Base-by-base conservation (phyloP, 371 early-diverging fungal species). In the Mucor sp. region DNA sequence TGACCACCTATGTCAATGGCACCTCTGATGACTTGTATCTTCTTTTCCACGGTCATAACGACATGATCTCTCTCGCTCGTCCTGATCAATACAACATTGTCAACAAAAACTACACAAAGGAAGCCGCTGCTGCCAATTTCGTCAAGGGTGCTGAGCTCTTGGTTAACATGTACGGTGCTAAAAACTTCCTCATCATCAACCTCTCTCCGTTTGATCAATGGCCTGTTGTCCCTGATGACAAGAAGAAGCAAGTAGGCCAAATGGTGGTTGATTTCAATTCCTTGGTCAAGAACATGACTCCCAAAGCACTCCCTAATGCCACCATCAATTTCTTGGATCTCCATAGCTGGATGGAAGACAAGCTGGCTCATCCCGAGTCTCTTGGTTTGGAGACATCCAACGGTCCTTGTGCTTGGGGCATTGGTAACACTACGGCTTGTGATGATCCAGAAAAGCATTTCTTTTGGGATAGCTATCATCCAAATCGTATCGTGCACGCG, bases 361-460 rank as follows among this genome's bases (percentile, higher is more conserved):
- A 60, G 30, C 9, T 67, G 3, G 67, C 63, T n/a, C 50, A 71
- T 12, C 67, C 75, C 30, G 60, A 64, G 15, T 59, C 33, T 15
- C 33, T 71, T n/a, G 71, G 66, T 6, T 33, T 67, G 12, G n/a
- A 41, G 7, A 75, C 67, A n/a, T 44, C 50, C 12, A 72, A 75
- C 48, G 71, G 75, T 33, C 72, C 75, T 64, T 75, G 75, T 21
- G 50, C 50, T 48, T 63, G 66, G 56, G 75, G 72, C 28, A 66
- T 71, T 59, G 75, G 71, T 63, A 71, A 74, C 35, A 35, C 35
- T 35, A 35, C 35, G 2, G 30, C 30, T 30, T 30, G 30, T 30
- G 30, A 30, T 30, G 30, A 30, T 6, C 30, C 30, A 4, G 35
- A 35, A 11, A 35, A 35, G 35, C 35, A 35, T 8, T 35, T 35